These are phyloP conservation scores for Pythium periplocum DNA, from an alignment of 352 stramenopile species.

Conservation along the genomic window DNA sequence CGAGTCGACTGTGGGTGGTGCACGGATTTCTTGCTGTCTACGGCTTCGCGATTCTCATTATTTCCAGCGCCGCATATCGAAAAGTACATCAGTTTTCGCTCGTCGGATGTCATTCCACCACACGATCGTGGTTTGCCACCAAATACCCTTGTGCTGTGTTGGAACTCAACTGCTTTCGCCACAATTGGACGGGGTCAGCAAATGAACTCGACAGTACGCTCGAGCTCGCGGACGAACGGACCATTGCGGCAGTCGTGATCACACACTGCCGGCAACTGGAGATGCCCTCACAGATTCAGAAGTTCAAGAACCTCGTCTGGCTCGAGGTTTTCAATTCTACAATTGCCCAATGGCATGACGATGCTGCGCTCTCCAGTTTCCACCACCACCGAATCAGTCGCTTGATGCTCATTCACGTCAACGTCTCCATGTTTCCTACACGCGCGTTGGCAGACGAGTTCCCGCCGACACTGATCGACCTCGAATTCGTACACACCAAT, in stretches of 20 bases:
- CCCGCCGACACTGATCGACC: slow-evolving; percentile 4
- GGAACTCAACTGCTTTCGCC: slow-evolving; percentile 13
- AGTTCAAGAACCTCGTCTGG: slow-evolving; percentile 10
- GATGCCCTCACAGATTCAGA: slow-evolving; percentile 8
- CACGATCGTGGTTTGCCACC: slow-evolving; percentile 5
- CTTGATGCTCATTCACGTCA: slow-evolving; percentile 1
- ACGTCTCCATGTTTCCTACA: background rate
- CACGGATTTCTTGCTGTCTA: background rate
- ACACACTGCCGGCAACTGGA: slow-evolving; percentile 7
- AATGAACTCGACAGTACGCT: slow-evolving; percentile 4
- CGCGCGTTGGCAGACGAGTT: background rate
- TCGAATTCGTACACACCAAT: slow-evolving; percentile 6
- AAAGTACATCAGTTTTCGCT: background rate
- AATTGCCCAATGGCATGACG: slow-evolving; percentile 6
- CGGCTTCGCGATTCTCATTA: background rate
- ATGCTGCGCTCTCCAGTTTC: slow-evolving; percentile 1
- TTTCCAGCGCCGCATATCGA: background rate
- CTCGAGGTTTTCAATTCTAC: slow-evolving; percentile 22
- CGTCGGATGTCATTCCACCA: slow-evolving; percentile 2
- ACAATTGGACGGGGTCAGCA: background rate
- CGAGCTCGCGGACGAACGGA: background rate
- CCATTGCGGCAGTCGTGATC: slow-evolving; percentile 10
- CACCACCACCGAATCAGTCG: slow-evolving; percentile 5
- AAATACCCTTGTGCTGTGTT: slow-evolving; percentile 16
- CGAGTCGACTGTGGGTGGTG: background rate